Conservation (phyloP, 1,139 yeast genomes). For the Hyphopichia fennica region DNA sequence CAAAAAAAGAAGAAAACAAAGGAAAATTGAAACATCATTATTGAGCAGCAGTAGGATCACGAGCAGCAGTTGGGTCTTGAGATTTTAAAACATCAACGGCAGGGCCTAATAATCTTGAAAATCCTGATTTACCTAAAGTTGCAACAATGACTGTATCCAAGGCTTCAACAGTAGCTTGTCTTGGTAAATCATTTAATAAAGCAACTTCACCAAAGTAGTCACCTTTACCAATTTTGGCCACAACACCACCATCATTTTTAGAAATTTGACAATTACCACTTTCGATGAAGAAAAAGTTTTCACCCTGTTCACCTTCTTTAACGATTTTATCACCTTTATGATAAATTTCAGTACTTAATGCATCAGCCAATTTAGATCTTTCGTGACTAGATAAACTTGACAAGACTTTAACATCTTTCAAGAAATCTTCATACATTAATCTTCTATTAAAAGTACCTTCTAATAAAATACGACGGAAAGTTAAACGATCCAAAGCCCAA, state of each 20-base stretch:
- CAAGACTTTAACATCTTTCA: constrained; percentile 83
- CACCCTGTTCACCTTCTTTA: constrained; percentile 88
- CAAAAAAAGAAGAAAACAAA: not conserved
- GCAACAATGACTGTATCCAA: constrained; percentile 79
- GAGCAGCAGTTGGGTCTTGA: constrained; percentile 66
- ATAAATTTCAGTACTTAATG: constrained; percentile 76
- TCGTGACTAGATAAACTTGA: constrained; percentile 73
- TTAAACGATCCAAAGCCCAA: constrained; percentile 93
- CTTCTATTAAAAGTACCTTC: constrained; percentile 92
- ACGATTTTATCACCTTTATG: constrained; percentile 75
- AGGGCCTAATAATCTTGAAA: constrained; percentile 91
- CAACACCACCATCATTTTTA: constrained; percentile 57
- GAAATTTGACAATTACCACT: constrained; percentile 80
- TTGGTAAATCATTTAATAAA: constrained; percentile 82
- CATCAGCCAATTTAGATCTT: constrained; percentile 91
- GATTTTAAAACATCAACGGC: constrained; percentile 77
- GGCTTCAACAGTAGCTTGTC: constrained; percentile 93
- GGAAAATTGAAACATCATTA: not conserved
- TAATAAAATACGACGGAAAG: constrained; percentile 86
- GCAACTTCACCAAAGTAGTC: constrained; percentile 98
- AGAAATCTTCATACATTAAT: constrained; percentile 83
- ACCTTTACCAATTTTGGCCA: constrained; percentile 69
- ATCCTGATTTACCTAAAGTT: constrained; percentile 86
- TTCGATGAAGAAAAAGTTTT: constrained; percentile 86
- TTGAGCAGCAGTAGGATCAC: constrained; percentile 2